These are phyloP conservation scores for Sporothrix pseudoabietina DNA, from an alignment of 2,329 filamentous ascomycete species.

Conservation along the genomic window DNA sequence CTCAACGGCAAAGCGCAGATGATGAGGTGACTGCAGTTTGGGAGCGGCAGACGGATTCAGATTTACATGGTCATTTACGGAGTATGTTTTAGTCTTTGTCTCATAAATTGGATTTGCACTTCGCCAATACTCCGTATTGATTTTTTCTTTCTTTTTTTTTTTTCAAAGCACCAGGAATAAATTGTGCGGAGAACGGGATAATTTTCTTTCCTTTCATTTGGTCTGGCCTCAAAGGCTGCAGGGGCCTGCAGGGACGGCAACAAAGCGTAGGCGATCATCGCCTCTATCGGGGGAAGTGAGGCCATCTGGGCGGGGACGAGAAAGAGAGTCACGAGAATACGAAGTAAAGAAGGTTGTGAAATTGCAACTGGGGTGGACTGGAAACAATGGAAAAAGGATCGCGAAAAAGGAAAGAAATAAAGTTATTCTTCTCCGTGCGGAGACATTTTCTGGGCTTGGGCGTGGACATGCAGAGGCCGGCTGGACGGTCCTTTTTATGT, in stretches of 20 bases:
- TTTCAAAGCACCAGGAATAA: not conserved
- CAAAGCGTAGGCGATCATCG: not conserved
- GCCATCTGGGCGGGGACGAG: not conserved
- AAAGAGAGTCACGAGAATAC: slow-evolving; percentile 1
- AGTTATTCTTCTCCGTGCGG: not conserved
- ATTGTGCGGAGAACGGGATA: slow-evolving; percentile 13
- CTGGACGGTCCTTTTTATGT: not conserved
- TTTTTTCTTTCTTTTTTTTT: not conserved
- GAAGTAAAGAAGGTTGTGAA: not conserved
- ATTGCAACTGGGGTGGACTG: not conserved
- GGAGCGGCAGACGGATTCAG: not conserved
- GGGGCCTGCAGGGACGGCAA: no score
- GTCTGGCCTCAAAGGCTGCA: not conserved
- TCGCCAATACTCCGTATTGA: not conserved
- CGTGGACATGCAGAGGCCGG: no score
- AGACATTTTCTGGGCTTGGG: not conserved
- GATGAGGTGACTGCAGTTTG: no score
- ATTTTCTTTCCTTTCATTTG: not conserved
- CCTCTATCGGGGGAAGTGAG: not conserved
- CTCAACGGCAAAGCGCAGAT: not conserved
- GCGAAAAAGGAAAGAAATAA: not conserved
- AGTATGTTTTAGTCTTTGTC: no score
- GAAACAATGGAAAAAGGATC: not conserved
- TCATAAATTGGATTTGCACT: not conserved
- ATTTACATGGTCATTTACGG: not conserved